Percentiles rank a stretch among this genome's conserved stretches.
These are phyloP conservation scores for Inga oerstediana DNA, from an alignment of 306 rosid genomes.

Conservation along the genomic window DNA sequence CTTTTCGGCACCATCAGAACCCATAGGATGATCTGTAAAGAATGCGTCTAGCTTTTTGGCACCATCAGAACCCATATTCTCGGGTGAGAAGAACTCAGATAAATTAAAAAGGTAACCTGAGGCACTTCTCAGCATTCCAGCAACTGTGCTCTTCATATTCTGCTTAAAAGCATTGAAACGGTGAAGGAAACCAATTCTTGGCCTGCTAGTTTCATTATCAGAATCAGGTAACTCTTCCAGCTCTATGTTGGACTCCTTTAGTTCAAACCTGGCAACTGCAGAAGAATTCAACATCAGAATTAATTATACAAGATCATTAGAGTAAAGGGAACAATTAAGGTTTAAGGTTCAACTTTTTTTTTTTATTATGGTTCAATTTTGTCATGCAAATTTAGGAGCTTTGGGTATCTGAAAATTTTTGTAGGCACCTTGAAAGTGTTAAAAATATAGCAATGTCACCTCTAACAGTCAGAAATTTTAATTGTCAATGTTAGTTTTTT, in stretches of 20 bases:
- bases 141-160: slow-evolving; percentile 46
- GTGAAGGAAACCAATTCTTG: background rate
- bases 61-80: slow-evolving; percentile 33
- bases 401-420: no score
- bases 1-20: slow-evolving; percentile 41
- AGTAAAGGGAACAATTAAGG: no score
- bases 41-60: slow-evolving; percentile 31
- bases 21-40: slow-evolving; percentile 22
- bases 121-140: slow-evolving; percentile 45
- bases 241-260: slow-evolving; percentile 2
- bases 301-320: background rate
- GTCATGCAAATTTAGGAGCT: no score
- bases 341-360: no score
- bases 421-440: no score
- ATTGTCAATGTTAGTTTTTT: no score
- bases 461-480: no score
- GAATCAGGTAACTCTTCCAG: slow-evolving; percentile 32
- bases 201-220: background rate
- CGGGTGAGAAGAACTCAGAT: slow-evolving; percentile 48
- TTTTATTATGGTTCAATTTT: no score
- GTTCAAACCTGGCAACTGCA: slow-evolving; percentile 37
- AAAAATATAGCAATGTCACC: no score
- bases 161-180: slow-evolving; percentile 27
- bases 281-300: slow-evolving; percentile 15
- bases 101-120: slow-evolving; percentile 51